A percentile compares a stretch with the other conserved stretches of the same genome.
These are phyloP conservation scores for Coemansia sp. DNA, from an alignment of 192 early-diverging fungal species.

Conservation along the genomic window DNA sequence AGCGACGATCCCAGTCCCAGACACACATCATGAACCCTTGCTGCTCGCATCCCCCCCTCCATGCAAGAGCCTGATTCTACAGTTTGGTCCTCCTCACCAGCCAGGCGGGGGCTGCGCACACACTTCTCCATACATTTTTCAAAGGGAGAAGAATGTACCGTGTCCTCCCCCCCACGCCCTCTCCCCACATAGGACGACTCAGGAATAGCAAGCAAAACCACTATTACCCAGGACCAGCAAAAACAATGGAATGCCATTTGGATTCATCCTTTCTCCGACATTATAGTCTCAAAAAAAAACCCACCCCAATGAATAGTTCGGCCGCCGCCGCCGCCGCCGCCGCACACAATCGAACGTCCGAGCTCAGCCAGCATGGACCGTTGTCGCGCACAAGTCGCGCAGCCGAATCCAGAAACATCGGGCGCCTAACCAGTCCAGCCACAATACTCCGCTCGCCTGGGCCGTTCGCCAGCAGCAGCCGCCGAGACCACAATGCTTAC, in stretches of 20 bases:
- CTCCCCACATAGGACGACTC: not conserved
- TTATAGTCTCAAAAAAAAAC: not conserved
- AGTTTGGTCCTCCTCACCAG: not conserved
- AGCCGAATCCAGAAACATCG: not conserved
- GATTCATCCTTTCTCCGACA: not conserved
- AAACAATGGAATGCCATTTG: not conserved
- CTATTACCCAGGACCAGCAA: not conserved
- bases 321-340: not conserved
- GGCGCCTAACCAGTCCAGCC: not conserved
- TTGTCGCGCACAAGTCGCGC: conserved; percentile 8
- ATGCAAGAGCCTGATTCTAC: not conserved
- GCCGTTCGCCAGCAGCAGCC: not conserved
- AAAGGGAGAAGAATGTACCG: not conserved
- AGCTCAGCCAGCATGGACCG: not conserved
- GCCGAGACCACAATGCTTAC: conserved; percentile 1
- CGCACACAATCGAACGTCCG: conserved; percentile 13
- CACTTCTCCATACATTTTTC: not conserved
- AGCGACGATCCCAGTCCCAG: not conserved
- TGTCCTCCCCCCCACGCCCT: not conserved
- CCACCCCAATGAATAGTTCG: not conserved
- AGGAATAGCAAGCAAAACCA: not conserved
- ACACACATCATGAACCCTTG: not conserved
- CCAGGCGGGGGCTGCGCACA: not conserved
- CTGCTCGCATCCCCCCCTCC: not conserved
- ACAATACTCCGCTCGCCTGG: not conserved